Percentiles rank a stretch among this genome's conserved stretches.
phyloP scores from a whole-genome alignment of 257 asterid genomes.

The Jaltomata sinuosa region DNA sequence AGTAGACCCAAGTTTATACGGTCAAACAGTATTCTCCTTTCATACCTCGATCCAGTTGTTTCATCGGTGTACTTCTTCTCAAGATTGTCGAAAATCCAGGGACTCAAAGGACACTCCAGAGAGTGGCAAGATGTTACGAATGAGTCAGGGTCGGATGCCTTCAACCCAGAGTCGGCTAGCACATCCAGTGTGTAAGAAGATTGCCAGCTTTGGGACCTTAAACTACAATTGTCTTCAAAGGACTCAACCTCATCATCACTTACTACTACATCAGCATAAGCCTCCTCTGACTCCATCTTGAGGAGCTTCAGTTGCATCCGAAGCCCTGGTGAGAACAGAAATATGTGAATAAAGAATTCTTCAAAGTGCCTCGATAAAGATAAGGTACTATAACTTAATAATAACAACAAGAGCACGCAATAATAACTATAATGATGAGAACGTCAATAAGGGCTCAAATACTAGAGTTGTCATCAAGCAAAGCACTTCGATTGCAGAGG shows the following conservation, averaged over 20 bases:
- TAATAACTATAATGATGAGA: neutral
- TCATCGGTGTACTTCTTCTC: constrained; percentile 42
- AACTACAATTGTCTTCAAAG: constrained; percentile 20
- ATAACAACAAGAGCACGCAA: neutral
- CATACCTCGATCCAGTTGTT: constrained; percentile 26
- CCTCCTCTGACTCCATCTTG: constrained; percentile 62
- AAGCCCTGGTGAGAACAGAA: constrained; percentile 30
- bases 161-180: constrained; percentile 46
- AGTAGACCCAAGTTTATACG: constrained; percentile 37
- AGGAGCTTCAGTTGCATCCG: constrained; percentile 83
- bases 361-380: neutral
- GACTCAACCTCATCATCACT: constrained; percentile 28
- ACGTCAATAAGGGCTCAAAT: neutral
- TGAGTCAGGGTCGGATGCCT: constrained; percentile 28
- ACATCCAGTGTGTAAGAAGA: constrained; percentile 39
- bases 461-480: neutral
- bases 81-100: constrained; percentile 47
- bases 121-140: constrained; percentile 42
- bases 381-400: neutral
- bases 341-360: neutral
- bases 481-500: neutral
- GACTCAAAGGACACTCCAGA: constrained; percentile 50
- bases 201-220: constrained; percentile 46
- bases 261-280: constrained; percentile 22
- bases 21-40: constrained; percentile 66